Base-by-base conservation (phyloP, 2,329 filamentous ascomycete genomes). In the Neonectria punicea region DNA sequence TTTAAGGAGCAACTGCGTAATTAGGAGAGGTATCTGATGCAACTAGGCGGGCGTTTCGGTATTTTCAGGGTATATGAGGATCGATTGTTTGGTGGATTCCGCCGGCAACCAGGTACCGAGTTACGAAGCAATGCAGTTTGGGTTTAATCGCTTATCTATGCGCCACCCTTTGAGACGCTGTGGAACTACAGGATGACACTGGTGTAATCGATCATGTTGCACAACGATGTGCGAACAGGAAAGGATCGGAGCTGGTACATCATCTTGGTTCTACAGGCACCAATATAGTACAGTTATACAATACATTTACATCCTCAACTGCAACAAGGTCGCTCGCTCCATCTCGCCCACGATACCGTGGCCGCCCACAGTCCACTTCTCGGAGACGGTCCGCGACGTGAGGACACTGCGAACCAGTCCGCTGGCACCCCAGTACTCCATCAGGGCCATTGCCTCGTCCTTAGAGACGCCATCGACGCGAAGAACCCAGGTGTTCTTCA, bases 361-460 rank as follows among this genome's bases (percentile, higher is more conserved):
- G 22, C 93, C 93, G 53, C 90, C 89, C 71, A 98, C 77, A 53
- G 89, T 90, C 94, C 94, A 97, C 82, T 93, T 93, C 84, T 97
- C 92, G 22, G 86, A 85, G 39, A 98, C 91, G 67, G 86, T 85
- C 68, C 83, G 83, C 75, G 94, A 90, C 73, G 92, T 90, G 54
- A 98, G 85, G 50, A 83, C 85, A 66, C 87, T 84, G 68, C 92
- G 87, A 75, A 97, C 78, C 76, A 97, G 84, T 13, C 95, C 96
- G 78, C 93, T 97, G 39, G 88, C 89, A 5, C 93, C 94, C 85
- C 95, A 98, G 82, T 98, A 98, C 82, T 98, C 94, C 89, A 98
- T 91, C 72, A 97, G 83, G 1, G 89, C 86, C 65, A 91, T 87
- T 11, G 93, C 90, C 81, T 98, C 95, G 2, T 85, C 81, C 80